These are phyloP conservation scores for Oryza officinalis DNA, from an alignment of 176 grass and related monocot species.

Conservation along the genomic window DNA sequence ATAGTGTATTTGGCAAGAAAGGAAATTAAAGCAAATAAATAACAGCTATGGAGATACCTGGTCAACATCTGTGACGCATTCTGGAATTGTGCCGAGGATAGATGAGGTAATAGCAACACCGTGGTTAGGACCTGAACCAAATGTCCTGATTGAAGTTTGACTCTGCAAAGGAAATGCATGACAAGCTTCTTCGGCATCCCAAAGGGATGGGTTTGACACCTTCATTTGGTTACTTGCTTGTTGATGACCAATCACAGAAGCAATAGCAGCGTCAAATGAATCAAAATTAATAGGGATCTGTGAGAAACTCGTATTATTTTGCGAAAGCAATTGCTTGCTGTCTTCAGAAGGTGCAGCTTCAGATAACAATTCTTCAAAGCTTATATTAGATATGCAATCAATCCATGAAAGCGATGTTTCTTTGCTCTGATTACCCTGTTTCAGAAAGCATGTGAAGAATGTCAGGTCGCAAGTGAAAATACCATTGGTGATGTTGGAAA, in stretches of 20 bases:
- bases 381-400: conserved; percentile 78
- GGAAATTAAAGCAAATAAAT: background rate
- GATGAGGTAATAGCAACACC: conserved; percentile 15
- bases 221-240: conserved; percentile 47
- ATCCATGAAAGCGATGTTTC: conserved; percentile 60
- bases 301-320: conserved; percentile 53
- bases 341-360: conserved; percentile 59
- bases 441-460: conserved; percentile 24
- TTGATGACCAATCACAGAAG: conserved; percentile 61
- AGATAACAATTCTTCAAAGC: conserved; percentile 77
- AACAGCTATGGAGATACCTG: conserved; percentile 6
- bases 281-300: conserved; percentile 67
- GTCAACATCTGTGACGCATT: conserved; percentile 42
- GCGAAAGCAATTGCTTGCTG: conserved; percentile 49
- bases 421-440: conserved; percentile 63
- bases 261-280: conserved; percentile 95
- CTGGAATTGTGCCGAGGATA: conserved; percentile 38
- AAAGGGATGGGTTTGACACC: conserved; percentile 59
- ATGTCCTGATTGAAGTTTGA: conserved; percentile 19
- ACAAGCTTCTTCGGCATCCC: conserved; percentile 85
- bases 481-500: background rate
- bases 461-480: conserved; percentile 32
- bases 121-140: conserved; percentile 36
- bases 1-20: conserved; percentile 1
- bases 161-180: conserved; percentile 74